Evolutionary conservation across 2,329 filamentous ascomycete genomes (phyloP).

Genomic region (Alternaria solani): DNA sequence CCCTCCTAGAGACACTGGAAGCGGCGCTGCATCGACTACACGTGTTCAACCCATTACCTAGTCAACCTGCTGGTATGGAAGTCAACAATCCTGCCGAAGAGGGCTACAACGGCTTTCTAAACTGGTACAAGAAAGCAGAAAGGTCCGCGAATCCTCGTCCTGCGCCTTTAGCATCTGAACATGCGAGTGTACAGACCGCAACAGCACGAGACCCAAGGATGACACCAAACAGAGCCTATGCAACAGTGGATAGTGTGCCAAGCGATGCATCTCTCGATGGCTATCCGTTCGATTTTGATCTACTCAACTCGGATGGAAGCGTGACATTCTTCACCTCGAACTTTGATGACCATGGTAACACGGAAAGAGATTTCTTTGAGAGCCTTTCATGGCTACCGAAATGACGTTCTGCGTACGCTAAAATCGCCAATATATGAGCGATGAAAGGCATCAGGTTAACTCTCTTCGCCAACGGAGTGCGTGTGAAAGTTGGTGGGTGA

Average conservation of each 20-base stretch:
- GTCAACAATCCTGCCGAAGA: conserved; percentile 7
- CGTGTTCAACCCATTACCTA: conserved; percentile 11
- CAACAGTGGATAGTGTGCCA: not conserved
- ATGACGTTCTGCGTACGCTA: not conserved
- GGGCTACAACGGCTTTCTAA: conserved; percentile 15
- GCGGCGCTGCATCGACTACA: conserved; percentile 17
- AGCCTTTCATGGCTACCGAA: conserved; percentile 11
- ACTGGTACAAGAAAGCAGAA: conserved; percentile 15
- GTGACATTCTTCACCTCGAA: conserved; percentile 17
- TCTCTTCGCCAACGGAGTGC: not conserved
- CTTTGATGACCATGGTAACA: conserved; percentile 9
- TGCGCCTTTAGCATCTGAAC: not conserved
- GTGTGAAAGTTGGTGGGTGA: not conserved
- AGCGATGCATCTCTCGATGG: conserved; percentile 5
- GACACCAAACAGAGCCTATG: not conserved
- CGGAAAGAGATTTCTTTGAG: conserved; percentile 18
- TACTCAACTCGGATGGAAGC: conserved; percentile 15
- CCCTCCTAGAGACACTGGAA: conserved; percentile 18
- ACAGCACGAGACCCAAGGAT: not conserved
- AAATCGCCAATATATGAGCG: not conserved
- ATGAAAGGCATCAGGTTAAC: not conserved
- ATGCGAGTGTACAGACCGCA: not conserved
- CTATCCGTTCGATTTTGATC: conserved; percentile 21
- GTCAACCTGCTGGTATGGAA: not conserved
- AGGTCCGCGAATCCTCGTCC: not conserved